A percentile compares a stretch with the other conserved stretches of the same genome.
Conservation (phyloP, 805 yeast species). For the Citeromyces matritensis region DNA sequence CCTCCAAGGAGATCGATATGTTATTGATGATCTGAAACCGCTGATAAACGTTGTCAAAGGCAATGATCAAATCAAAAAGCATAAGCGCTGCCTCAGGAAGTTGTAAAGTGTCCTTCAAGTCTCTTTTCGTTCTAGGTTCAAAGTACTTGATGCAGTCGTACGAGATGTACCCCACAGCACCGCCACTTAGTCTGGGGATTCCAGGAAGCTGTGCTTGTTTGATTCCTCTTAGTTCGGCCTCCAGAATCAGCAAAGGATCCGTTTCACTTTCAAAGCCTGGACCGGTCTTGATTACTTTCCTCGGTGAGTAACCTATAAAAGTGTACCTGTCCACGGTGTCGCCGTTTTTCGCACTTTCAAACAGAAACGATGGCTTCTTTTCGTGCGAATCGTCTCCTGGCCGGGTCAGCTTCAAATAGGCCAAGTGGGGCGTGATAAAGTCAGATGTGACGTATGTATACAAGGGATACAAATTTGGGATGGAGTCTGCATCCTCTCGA, state of each 20-base stretch:
- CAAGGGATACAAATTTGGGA: slow-evolving; percentile 69
- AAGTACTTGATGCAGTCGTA: slow-evolving; percentile 95
- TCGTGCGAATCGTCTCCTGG: slow-evolving; percentile 36
- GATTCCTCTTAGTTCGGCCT: slow-evolving; percentile 50
- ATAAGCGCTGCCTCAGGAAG: slow-evolving; percentile 88
- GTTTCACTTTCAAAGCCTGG: slow-evolving; percentile 44
- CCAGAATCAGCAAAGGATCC: slow-evolving; percentile 71
- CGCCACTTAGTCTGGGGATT: slow-evolving; percentile 76
- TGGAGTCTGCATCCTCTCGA: slow-evolving; percentile 6
- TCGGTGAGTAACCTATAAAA: slow-evolving; percentile 78
- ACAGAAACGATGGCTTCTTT: slow-evolving; percentile 57
- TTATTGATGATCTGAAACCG: slow-evolving; percentile 85
- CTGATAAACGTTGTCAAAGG: slow-evolving; percentile 89
- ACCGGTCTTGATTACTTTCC: slow-evolving; percentile 74
- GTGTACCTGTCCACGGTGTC: slow-evolving; percentile 85
- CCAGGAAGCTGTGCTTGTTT: slow-evolving; percentile 72
- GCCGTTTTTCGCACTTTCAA: slow-evolving; percentile 84
- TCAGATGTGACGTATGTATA: slow-evolving; percentile 62
- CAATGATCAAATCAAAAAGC: slow-evolving; percentile 82
- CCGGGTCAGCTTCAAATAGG: slow-evolving; percentile 70
- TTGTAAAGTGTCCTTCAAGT: slow-evolving; percentile 61
- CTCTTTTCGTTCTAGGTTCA: slow-evolving; percentile 78
- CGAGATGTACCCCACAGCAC: slow-evolving; percentile 91
- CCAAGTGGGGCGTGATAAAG: slow-evolving; percentile 77
- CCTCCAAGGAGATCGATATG: slow-evolving; percentile 27